Percentiles rank a stretch among this genome's conserved stretches.
These are phyloP conservation scores for Leccinum aurantiacum DNA, from an alignment of 768 basidiomycete species.

Conservation along the genomic window DNA sequence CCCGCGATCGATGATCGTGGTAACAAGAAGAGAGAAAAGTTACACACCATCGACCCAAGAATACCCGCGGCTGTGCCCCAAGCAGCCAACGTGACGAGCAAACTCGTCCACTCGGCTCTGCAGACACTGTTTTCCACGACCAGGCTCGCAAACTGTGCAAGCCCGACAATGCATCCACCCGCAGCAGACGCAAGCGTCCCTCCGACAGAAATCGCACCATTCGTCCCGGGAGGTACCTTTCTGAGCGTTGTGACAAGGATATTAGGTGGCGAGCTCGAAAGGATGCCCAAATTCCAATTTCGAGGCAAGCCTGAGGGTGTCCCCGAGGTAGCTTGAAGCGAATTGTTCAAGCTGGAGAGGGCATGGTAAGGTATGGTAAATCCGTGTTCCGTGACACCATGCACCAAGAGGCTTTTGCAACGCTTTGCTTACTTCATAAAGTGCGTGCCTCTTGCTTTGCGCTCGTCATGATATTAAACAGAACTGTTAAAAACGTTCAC, in stretches of 20 bases:
- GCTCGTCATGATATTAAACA: background rate
- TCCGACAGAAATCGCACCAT: conserved; percentile 77
- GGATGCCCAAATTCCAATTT: conserved; percentile 89
- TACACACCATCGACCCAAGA: conserved; percentile 69
- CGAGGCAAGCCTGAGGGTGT: conserved; percentile 75
- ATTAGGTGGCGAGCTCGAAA: conserved; percentile 61
- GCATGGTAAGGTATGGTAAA: background rate
- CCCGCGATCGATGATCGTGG: conserved; percentile 1
- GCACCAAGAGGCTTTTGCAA: background rate
- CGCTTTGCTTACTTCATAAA: background rate
- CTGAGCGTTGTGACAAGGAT: conserved; percentile 62
- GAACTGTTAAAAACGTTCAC: background rate
- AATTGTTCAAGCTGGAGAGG: conserved; percentile 35
- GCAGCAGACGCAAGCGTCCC: conserved; percentile 72
- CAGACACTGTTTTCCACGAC: conserved; percentile 75
- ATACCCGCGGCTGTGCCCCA: conserved; percentile 71
- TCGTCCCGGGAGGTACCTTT: conserved; percentile 83
- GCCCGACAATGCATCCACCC: conserved; percentile 76
- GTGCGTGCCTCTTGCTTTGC: conserved; percentile 8
- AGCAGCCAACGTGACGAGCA: conserved; percentile 44
- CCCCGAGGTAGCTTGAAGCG: conserved; percentile 60
- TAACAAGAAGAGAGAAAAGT: background rate
- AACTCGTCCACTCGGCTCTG: conserved; percentile 78
- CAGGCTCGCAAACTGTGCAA: conserved; percentile 51
- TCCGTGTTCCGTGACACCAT: background rate